Evolutionary conservation across 2,329 filamentous ascomycete genomes (phyloP), one percentile per base, ranked within the genome.

Genomic region (Chaetomiaceae sp.): DNA sequence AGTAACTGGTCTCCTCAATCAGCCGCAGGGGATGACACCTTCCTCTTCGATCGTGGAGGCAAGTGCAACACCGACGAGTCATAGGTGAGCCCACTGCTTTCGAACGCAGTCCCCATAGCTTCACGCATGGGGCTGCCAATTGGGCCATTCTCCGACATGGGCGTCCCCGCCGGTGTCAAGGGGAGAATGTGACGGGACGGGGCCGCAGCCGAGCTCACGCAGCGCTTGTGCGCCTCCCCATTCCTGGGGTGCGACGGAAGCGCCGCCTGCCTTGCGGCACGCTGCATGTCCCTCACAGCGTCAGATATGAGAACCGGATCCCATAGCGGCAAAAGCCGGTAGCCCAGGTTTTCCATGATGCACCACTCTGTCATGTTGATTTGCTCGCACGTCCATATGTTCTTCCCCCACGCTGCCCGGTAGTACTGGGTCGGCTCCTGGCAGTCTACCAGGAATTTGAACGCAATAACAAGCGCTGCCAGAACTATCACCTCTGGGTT

Each of bases 401-500:
- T 71, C 23, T 67, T 71, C 20, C 78, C 82, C 80, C 82, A 85
- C 25, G 65, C 66, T 14, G 70, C 62, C 56, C 73, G 72, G 68
- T 82, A 85, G 62, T 77, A 76, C 43, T 71, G 69, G 1, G 80
- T 79, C 4, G 73, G 68, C 56, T 77, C 73, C 61, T 81, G 75
- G 47, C 71, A 69, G 67, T 87, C 84, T 60, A 85, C 79, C 40
- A 78, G 73, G 62, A 86, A 86, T 67, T 87, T 86, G 63, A 76
- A 72, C n/a, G 83, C 81, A 48, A 86, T 79, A 57, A 84, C 72
- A 16, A 87, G 70, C 1, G 83, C 80, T 1, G 77, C 74, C n/a
- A 86, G 71, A 47, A 84, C 73, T 58, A 86, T 82, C 54, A 86
- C 64, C 65, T 86, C 83, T 48, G 82, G 82, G 54, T 71, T 72